Evolutionary conservation across 1,139 yeast genomes (phyloP).

Genomic region (Scheffersomyces insectosa): DNA sequence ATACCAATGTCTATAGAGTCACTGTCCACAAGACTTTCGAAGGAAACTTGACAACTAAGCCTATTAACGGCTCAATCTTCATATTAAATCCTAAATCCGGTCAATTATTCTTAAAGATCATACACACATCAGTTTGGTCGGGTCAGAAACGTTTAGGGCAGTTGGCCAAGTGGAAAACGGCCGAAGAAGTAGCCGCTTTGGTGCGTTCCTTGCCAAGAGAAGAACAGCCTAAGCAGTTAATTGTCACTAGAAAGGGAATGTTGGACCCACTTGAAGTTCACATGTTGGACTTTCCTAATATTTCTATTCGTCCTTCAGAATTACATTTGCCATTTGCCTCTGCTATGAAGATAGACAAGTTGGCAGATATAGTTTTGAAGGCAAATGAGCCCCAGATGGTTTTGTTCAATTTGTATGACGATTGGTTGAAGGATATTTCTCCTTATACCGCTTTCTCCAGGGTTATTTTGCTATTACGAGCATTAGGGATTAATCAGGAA

Average conservation of each 20-base stretch:
- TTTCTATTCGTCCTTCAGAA: constrained; percentile 87
- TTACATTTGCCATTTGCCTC: constrained; percentile 87
- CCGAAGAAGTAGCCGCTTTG: constrained; percentile 94
- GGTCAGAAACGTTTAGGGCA: constrained; percentile 96
- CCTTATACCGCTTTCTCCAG: constrained; percentile 95
- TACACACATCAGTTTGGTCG: constrained; percentile 95
- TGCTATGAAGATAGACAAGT: constrained; percentile 78
- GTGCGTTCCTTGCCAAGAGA: constrained; percentile 87
- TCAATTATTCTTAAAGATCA: constrained; percentile 81
- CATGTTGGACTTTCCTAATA: constrained; percentile 94
- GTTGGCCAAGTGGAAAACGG: constrained; percentile 96
- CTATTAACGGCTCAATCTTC: constrained; percentile 91
- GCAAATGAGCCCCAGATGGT: constrained; percentile 96
- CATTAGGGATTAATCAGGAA: constrained; percentile 75
- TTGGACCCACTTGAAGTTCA: constrained; percentile 95
- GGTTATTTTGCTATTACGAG: constrained; percentile 74
- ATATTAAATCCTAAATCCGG: constrained; percentile 90
- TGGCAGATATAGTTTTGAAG: constrained; percentile 74
- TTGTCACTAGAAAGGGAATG: constrained; percentile 88
- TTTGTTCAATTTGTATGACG: constrained; percentile 87
- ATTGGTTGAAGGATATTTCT: constrained; percentile 82
- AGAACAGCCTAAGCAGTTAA: constrained; percentile 91
- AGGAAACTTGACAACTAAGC: constrained; percentile 90
- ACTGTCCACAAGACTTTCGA: constrained; percentile 90
- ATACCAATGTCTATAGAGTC: constrained; percentile 92